Base-by-base conservation (phyloP, 2,329 filamentous ascomycete species). In the Moelleriella libera region DNA sequence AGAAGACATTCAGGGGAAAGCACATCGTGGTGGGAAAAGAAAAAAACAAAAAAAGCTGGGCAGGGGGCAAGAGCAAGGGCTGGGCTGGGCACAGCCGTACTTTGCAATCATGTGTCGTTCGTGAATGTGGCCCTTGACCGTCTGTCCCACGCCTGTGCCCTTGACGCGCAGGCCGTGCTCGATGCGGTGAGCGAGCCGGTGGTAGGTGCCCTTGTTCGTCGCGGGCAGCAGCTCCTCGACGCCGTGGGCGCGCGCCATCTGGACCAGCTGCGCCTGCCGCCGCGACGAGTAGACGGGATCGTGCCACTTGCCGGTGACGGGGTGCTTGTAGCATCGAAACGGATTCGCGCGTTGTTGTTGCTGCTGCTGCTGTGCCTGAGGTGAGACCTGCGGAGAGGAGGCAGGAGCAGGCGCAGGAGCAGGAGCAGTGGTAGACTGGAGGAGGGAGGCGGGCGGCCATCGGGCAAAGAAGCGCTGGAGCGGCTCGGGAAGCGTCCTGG, bases 91-190 rank as follows among this genome's bases (percentile, higher is more conserved):
- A 21, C 21, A 21, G 21, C 21, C 78, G 53, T 79, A 80, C 73
- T 82, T 80, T 51, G 76, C 73, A 68, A 85, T 82, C 70, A 96
- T 71, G 59, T 83, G 84, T 62, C 92, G 80, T 74, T 98, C 92
- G 80, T 89, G 86, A 57, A 80, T 75, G 68, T 96, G 90, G 65
- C 92, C 92, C 83, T 97, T 98, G 64, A 96, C 90, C 67, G 76
- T 82, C 68, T 96, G 82, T 49, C 88, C 90, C 55, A 88, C 81
- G 73, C 92, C 90, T 1, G 90, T 97, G 57, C 90, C 90, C 77
- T 89, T 90, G 49, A 96, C 85, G 52, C 82, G 75, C 64, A 95
- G 63, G 45, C 89, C 90, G 53, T 83, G 75, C 70, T 94, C 85
- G 49, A 88, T 78, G 49, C 86, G 72, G 63, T 80, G 77, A 58